Evolutionary conservation across 345 rosid species (phyloP).

Genomic region (Alliaria petiolata): DNA sequence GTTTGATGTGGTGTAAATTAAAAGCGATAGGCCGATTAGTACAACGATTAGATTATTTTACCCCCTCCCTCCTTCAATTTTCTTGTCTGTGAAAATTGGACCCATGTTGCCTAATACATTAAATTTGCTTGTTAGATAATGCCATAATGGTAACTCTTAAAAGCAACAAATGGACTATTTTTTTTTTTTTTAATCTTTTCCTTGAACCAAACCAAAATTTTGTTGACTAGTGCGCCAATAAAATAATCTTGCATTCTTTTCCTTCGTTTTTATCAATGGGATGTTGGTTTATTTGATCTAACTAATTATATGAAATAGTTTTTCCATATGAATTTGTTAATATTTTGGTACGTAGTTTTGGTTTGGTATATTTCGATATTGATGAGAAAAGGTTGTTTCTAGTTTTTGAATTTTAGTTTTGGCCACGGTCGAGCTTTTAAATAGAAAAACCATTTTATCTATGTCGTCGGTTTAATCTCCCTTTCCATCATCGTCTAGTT

Average conservation of each 20-base stretch:
- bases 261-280: neutral
- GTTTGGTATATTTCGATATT: too few species aligned
- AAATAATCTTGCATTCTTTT: neutral
- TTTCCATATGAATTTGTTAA: neutral
- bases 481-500: neutral
- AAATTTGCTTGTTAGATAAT: constrained; percentile 3
- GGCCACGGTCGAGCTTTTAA: neutral
- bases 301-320: neutral
- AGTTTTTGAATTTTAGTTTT: neutral
- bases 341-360: neutral
- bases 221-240: neutral
- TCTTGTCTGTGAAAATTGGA: neutral
- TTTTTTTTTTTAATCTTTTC: too few species aligned
- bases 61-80: neutral
- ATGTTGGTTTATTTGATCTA: neutral
- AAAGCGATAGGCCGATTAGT: neutral
- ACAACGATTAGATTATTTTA: neutral
- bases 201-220: neutral
- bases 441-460: neutral
- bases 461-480: neutral
- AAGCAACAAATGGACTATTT: neutral
- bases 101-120: neutral
- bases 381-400: neutral
- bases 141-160: neutral
- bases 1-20: neutral